Conservation (phyloP, 164 flowering plant genomes). For the Vitis riparia region DNA sequence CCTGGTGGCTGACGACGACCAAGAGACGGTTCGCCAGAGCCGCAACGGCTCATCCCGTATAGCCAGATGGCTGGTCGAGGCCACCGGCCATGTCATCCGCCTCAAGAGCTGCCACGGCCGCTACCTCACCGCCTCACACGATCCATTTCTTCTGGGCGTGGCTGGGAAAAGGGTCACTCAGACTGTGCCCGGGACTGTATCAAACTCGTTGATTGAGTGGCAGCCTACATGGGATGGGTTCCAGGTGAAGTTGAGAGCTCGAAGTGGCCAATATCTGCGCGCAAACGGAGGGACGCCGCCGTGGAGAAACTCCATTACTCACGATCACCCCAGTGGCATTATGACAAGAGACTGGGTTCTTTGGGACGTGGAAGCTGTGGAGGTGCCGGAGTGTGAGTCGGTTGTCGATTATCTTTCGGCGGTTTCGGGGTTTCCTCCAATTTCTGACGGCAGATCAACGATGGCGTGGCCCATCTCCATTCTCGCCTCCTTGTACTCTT, state of each 20-base stretch:
- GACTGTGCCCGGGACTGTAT: constrained; percentile 9
- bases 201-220: constrained; percentile 46
- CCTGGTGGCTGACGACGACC: constrained; percentile 60
- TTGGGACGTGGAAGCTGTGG: constrained; percentile 64
- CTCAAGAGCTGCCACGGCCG: constrained; percentile 48
- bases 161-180: constrained; percentile 58
- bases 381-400: constrained; percentile 15
- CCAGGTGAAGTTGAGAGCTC: constrained; percentile 48
- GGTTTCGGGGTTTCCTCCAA: constrained; percentile 34
- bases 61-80: constrained; percentile 53
- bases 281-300: constrained; percentile 81
- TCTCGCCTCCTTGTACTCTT: too few relatives aligned
- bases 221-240: constrained; percentile 70
- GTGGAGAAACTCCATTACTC: constrained; percentile 79
- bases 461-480: too few relatives aligned
- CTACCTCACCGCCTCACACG: constrained; percentile 56
- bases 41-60: constrained; percentile 31
- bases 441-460: constrained; percentile 23
- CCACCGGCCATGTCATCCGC: constrained; percentile 26
- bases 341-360: constrained; percentile 51
- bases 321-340: constrained; percentile 41
- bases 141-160: constrained; percentile 53
- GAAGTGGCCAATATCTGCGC: constrained; percentile 50
- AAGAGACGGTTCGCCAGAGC: constrained; percentile 51
- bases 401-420: constrained; percentile 26